phyloP scores from a whole-genome alignment of 225 moss, liverwort and hornwort genomes.

The Straminergon stramineum region DNA sequence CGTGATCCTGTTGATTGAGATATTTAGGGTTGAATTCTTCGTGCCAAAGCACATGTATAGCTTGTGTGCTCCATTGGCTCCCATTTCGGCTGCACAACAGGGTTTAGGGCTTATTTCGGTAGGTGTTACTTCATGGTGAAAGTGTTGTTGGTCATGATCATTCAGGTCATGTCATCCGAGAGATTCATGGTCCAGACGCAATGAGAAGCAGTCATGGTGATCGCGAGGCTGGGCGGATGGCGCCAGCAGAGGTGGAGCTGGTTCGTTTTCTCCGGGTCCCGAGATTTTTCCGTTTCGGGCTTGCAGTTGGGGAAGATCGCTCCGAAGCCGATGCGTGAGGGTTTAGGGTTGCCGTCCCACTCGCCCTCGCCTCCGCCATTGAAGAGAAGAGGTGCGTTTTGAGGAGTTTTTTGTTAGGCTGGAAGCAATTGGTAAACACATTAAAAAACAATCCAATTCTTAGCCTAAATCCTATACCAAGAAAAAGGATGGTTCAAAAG shows the following conservation, averaged over 20 bases:
- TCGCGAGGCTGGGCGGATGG: background rate
- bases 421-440: background rate
- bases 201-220: background rate
- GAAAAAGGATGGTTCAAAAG: background rate
- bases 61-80: background rate
- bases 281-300: slow-evolving; percentile 11
- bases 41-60: background rate
- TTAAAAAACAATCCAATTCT: background rate
- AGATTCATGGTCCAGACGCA: background rate
- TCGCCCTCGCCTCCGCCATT: background rate
- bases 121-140: background rate
- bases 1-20: background rate
- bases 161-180: background rate
- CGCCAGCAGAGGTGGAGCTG: background rate
- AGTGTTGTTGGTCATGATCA: background rate
- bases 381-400: slow-evolving; percentile 13
- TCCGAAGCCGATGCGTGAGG: background rate
- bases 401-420: background rate
- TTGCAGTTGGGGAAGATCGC: slow-evolving; percentile 22
- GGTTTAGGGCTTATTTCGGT: background rate
- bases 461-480: background rate
- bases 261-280: background rate
- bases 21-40: background rate
- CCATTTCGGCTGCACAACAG: background rate
- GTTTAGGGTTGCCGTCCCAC: background rate